Percentiles rank a stretch among this genome's conserved stretches.
Conservation (phyloP, 2,329 filamentous ascomycete genomes). For the Cordyceps javanica region DNA sequence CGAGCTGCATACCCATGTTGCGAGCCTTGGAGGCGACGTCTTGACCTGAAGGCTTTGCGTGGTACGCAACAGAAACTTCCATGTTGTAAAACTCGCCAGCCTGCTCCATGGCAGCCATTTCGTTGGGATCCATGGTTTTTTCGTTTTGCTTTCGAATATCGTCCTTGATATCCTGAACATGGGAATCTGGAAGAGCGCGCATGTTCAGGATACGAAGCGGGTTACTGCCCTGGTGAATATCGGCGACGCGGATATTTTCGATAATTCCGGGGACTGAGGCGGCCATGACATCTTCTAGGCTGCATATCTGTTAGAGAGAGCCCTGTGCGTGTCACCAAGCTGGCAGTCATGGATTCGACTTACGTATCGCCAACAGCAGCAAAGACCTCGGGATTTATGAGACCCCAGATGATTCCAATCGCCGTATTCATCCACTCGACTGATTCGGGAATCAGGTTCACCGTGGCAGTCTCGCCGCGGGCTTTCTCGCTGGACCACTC, state of each 20-base stretch:
- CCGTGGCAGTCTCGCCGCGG: constrained; percentile 76
- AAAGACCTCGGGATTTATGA: constrained; percentile 96
- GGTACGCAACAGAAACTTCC: constrained; percentile 85
- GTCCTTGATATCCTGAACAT: constrained; percentile 71
- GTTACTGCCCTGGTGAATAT: constrained; percentile 91
- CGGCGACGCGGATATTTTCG: constrained; percentile 89
- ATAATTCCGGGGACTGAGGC: constrained; percentile 86
- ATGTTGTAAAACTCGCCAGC: constrained; percentile 91
- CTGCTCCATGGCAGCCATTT: constrained; percentile 82
- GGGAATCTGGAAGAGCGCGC: constrained; percentile 70
- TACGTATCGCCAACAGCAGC: constrained; percentile 78
- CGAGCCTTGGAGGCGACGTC: constrained; percentile 74
- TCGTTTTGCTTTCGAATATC: constrained; percentile 73
- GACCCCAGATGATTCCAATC: constrained; percentile 75
- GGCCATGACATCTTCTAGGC: constrained; percentile 78
- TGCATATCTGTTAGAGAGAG: constrained; percentile 20
- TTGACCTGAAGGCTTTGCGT: constrained; percentile 67
- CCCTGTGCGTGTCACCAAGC: no score
- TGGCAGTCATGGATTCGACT: constrained; percentile 22
- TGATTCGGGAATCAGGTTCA: constrained; percentile 86
- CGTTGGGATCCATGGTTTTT: constrained; percentile 76
- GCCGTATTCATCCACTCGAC: constrained; percentile 96
- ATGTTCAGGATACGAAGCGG: constrained; percentile 83
- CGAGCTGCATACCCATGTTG: constrained; percentile 95
- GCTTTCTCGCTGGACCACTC: constrained; percentile 88